phyloP scores from a whole-genome alignment of 257 asterid genomes.

The Fraxinus quadrangulata region DNA sequence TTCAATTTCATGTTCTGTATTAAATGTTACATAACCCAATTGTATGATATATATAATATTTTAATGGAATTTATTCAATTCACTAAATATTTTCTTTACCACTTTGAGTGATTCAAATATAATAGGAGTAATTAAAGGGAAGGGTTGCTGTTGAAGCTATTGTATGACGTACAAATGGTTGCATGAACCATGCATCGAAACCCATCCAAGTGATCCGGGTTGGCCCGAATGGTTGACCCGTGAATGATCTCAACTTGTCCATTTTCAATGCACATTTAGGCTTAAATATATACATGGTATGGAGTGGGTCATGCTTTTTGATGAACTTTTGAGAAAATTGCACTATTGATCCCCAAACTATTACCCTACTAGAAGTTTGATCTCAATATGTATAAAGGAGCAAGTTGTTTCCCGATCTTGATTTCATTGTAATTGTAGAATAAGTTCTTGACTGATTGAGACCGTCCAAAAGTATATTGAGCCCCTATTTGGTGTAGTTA shows the following conservation, averaged over 20 bases:
- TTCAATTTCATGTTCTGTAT: no score
- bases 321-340: background rate
- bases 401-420: background rate
- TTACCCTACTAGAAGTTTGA: background rate
- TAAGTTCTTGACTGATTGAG: background rate
- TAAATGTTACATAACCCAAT: no score
- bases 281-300: background rate
- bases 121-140: background rate
- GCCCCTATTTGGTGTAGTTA: no score
- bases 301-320: background rate
- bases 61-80: no score
- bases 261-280: background rate
- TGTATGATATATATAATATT: no score
- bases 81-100: background rate
- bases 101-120: background rate
- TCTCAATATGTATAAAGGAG: background rate
- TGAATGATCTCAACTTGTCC: background rate
- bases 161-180: background rate
- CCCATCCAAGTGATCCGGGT: background rate
- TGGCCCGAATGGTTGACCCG: background rate
- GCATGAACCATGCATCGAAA: slow-evolving; percentile 2
- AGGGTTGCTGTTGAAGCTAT: background rate
- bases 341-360: background rate
- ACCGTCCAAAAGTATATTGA: no score
- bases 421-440: no score